Conservation (phyloP, 1,139 yeast genomes). For the Ogataea hybrid region DNA sequence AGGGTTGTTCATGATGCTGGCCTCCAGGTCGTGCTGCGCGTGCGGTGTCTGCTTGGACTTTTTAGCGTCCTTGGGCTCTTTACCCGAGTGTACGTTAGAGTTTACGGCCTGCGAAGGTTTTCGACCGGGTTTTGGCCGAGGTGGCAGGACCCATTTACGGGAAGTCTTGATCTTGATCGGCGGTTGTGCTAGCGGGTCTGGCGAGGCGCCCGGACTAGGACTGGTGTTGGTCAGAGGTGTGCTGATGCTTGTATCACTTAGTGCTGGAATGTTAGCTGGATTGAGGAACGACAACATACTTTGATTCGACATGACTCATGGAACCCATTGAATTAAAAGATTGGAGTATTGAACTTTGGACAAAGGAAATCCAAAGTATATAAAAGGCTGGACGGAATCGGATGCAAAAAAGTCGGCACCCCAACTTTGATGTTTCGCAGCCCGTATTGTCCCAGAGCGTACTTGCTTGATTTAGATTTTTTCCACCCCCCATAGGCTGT, state of each 20-base stretch:
- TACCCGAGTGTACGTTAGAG: constrained; percentile 1
- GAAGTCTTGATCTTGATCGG: constrained; percentile 28
- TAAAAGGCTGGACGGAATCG: constrained; percentile 11
- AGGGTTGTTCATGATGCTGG: constrained; percentile 28
- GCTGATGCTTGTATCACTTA: constrained; percentile 8
- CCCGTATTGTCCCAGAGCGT: constrained; percentile 2
- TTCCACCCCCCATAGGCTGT: constrained; percentile 6
- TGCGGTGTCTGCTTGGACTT: constrained; percentile 3
- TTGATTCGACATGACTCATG: constrained; percentile 8
- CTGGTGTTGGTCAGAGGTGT: constrained; percentile 5
- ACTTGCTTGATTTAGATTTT: constrained; percentile 6
- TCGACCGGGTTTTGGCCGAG: constrained; percentile 31
- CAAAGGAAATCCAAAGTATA: constrained; percentile 9
- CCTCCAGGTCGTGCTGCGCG: constrained; percentile 11
- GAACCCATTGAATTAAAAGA: constrained; percentile 7
- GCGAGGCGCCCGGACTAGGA: constrained; percentile 12
- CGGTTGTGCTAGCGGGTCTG: constrained; percentile 8
- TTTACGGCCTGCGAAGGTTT: constrained; percentile 21
- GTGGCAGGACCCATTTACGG: constrained; percentile 31
- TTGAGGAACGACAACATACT: constrained; percentile 1
- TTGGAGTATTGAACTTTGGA: not conserved
- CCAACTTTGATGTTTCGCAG: constrained; percentile 10
- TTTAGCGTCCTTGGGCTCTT: constrained; percentile 9
- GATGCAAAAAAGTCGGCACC: constrained; percentile 8
- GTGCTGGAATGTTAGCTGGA: constrained; percentile 5